These are phyloP conservation scores for Apiospora marii DNA, from an alignment of 2,329 filamentous ascomycete species.

Conservation along the genomic window DNA sequence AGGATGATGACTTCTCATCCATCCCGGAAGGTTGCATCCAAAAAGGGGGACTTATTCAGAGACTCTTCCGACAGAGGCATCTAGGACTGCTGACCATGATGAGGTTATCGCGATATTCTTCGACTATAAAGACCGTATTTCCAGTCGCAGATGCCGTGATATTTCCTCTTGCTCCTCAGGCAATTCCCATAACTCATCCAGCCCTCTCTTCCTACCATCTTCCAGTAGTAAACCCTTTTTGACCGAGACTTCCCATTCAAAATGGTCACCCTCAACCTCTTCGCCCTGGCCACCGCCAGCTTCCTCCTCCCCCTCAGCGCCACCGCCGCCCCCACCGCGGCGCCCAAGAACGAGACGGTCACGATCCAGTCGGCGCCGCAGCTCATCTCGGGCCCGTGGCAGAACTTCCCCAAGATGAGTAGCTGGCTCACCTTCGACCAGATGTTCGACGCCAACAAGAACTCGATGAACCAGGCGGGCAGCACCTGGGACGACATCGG, in stretches of 20 bases:
- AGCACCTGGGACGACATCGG: conserved; percentile 43
- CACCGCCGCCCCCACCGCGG: neutral
- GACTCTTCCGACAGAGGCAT: neutral
- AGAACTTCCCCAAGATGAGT: conserved; percentile 42
- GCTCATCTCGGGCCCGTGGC: conserved; percentile 37
- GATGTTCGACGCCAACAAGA: conserved; percentile 47
- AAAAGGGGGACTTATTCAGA: neutral
- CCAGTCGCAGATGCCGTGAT: neutral
- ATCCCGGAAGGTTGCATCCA: neutral
- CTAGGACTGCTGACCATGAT: neutral
- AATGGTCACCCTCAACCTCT: neutral
- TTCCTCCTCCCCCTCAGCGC: neutral
- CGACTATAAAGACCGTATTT: neutral
- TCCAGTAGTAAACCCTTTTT: neutral
- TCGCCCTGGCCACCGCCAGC: conserved; percentile 5
- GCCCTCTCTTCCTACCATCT: neutral
- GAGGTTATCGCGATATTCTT: neutral
- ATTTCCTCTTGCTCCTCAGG: neutral
- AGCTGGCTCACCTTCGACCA: conserved; percentile 45
- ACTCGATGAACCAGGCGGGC: conserved; percentile 42
- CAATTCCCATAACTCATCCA: neutral
- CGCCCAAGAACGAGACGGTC: conserved; percentile 6
- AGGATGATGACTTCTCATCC: neutral
- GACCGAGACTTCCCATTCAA: neutral
- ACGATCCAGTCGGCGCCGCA: conserved; percentile 21